Percentiles rank a stretch among this genome's conserved stretches.
These are phyloP conservation scores for Trichophyton simii DNA, from an alignment of 2,329 filamentous ascomycete species.

Conservation along the genomic window DNA sequence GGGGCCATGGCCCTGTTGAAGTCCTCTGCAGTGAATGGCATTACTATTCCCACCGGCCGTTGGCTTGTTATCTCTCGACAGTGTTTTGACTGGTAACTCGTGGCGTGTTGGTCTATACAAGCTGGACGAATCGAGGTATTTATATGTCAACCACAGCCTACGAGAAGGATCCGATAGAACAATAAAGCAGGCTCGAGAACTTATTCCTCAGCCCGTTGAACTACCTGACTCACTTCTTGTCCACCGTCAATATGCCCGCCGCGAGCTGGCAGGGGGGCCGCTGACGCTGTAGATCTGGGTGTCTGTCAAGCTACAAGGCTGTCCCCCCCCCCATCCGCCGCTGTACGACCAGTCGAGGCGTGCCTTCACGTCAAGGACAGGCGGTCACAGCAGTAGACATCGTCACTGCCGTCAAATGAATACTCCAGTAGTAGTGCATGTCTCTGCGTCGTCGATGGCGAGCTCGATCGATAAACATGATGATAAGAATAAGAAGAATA, in stretches of 20 bases:
- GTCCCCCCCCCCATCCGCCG: no score
- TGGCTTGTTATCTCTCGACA: background rate
- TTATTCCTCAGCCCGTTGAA: background rate
- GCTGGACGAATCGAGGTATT: background rate
- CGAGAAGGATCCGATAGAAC: background rate
- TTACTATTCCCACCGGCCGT: background rate
- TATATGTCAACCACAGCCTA: background rate
- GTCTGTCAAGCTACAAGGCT: background rate
- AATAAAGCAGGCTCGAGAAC: background rate
- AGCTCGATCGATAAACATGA: no score
- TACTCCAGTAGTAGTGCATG: no score
- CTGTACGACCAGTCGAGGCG: no score
- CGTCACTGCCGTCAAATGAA: no score
- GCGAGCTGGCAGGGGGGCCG: background rate
- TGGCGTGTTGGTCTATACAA: background rate
- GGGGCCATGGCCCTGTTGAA: background rate
- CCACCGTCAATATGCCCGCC: no score
- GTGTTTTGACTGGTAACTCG: background rate
- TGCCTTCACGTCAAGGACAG: no score
- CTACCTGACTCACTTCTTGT: background rate
- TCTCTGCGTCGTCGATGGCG: no score
- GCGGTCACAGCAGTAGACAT: no score
- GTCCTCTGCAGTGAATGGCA: background rate
- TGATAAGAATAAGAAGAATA: no score
- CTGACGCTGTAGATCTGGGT: background rate